phyloP scores from a whole-genome alignment of 495 filamentous ascomycete genomes.

The Aspergillus affinis region DNA sequence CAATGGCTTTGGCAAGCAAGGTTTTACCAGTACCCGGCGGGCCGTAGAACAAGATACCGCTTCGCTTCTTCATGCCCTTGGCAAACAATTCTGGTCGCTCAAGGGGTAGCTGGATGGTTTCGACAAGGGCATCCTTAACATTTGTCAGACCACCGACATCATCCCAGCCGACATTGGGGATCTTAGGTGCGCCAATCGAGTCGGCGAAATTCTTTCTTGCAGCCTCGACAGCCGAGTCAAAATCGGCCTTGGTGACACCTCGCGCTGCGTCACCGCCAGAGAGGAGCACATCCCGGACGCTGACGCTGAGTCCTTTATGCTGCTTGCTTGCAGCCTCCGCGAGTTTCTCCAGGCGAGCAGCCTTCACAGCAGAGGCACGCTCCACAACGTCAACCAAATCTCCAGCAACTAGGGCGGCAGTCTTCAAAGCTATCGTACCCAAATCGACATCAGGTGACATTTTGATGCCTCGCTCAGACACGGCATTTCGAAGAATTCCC shows the following conservation, averaged over 20 bases:
- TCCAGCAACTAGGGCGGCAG: slow-evolving; percentile 90
- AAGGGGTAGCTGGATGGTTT: slow-evolving; percentile 93
- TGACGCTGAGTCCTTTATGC: slow-evolving; percentile 46
- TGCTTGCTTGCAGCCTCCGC: slow-evolving; percentile 45
- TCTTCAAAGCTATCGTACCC: slow-evolving; percentile 82
- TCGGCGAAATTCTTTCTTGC: slow-evolving; percentile 97
- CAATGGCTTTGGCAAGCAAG: slow-evolving; percentile 93
- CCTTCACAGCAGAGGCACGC: slow-evolving; percentile 73
- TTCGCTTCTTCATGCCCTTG: slow-evolving; percentile 98
- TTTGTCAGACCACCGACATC: slow-evolving; percentile 93
- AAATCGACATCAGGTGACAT: slow-evolving; percentile 81
- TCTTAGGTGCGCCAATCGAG: slow-evolving; percentile 95
- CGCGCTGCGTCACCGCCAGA: slow-evolving; percentile 81
- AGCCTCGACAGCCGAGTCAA: slow-evolving; percentile 86
- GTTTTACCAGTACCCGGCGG: slow-evolving; percentile 98
- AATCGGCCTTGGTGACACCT: slow-evolving; percentile 81
- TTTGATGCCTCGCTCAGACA: slow-evolving; percentile 69
- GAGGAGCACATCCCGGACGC: slow-evolving; percentile 76
- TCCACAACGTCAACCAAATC: slow-evolving; percentile 94
- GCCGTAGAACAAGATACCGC: slow-evolving; percentile 96
- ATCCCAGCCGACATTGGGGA: slow-evolving; percentile 94
- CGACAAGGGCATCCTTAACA: slow-evolving; percentile 92
- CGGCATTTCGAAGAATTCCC: slow-evolving; percentile 74
- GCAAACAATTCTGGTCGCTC: slow-evolving; percentile 93
- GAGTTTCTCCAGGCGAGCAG: slow-evolving; percentile 69